Evolutionary conservation across 1,139 yeast species (phyloP).

Genomic region (Taphrina flavorubra): DNA sequence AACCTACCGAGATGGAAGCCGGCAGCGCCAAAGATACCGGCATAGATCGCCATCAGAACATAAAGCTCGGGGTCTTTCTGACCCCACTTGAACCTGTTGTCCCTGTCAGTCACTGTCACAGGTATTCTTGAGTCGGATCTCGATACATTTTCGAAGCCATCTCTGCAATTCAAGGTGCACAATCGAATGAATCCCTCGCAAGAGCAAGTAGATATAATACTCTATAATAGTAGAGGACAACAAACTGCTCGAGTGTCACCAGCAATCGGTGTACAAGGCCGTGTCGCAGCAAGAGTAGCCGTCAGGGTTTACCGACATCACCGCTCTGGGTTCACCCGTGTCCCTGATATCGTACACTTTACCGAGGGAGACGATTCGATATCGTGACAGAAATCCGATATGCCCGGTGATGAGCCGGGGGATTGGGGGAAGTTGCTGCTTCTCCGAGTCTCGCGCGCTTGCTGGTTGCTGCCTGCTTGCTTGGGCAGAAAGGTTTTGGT

Average conservation of each 20-base stretch:
- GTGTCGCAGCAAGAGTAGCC: background rate
- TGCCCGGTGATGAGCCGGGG: too few relatives aligned
- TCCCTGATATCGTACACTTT: background rate
- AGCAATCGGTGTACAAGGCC: background rate
- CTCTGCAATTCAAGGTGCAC: background rate
- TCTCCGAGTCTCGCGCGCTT: too few relatives aligned
- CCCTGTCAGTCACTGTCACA: background rate
- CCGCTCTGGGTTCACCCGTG: constrained; percentile 18
- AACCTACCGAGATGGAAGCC: constrained; percentile 39
- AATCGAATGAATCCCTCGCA: background rate
- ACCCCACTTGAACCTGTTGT: constrained; percentile 41
- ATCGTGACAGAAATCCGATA: background rate
- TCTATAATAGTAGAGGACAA: background rate
- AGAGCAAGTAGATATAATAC: background rate
- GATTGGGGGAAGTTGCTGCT: too few relatives aligned
- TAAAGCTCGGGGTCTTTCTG: constrained; percentile 40
- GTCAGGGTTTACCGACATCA: constrained; percentile 17
- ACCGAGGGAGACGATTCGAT: background rate
- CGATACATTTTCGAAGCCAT: constrained; percentile 39
- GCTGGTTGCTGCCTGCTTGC: too few relatives aligned
- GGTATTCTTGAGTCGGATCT: background rate
- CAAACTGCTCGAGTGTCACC: background rate
- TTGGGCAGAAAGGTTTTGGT: constrained; percentile 1
- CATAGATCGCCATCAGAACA: constrained; percentile 35
- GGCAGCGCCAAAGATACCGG: constrained; percentile 40